phyloP scores from a whole-genome alignment of 140 eudicot genomes.

The Erigeron philadelphicus region DNA sequence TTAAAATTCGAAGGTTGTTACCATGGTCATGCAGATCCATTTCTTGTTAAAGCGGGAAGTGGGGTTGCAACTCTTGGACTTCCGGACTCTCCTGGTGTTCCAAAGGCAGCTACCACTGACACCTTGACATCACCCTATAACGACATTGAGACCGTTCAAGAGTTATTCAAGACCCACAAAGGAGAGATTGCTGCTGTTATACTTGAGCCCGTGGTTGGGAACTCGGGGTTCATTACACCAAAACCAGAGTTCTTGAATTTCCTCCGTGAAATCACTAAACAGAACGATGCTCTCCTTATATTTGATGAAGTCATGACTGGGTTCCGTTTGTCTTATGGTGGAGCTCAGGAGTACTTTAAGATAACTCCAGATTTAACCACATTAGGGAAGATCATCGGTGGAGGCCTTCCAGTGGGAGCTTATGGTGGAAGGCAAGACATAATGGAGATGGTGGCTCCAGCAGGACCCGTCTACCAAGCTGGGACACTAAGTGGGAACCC shows the following conservation, averaged over 20 bases:
- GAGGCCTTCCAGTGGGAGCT: slow-evolving; percentile 88
- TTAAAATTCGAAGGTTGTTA: slow-evolving; percentile 88
- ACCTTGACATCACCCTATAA: slow-evolving; percentile 82
- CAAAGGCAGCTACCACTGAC: slow-evolving; percentile 54
- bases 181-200: slow-evolving; percentile 82
- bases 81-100: slow-evolving; percentile 96
- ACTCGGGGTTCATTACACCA: slow-evolving; percentile 86
- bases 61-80: slow-evolving; percentile 96
- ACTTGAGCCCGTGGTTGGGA: slow-evolving; percentile 90
- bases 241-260: slow-evolving; percentile 58
- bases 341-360: slow-evolving; percentile 80
- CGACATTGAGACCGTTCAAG: slow-evolving; percentile 47
- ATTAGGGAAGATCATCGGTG: slow-evolving; percentile 74
- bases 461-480: slow-evolving; percentile 92
- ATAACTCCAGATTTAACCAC: slow-evolving; percentile 82
- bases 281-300: slow-evolving; percentile 59
- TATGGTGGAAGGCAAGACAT: slow-evolving; percentile 85
- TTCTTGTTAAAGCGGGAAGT: slow-evolving; percentile 88
- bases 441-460: slow-evolving; percentile 95
- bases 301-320: slow-evolving; percentile 97
- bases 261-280: slow-evolving; percentile 53
- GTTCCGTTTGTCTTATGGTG: slow-evolving; percentile 80
- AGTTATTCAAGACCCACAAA: slow-evolving; percentile 49
- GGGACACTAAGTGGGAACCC: slow-evolving; percentile 95
- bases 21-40: slow-evolving; percentile 93